phyloP scores from a whole-genome alignment of 768 basidiomycete genomes.

The Tylopilus sp. region DNA sequence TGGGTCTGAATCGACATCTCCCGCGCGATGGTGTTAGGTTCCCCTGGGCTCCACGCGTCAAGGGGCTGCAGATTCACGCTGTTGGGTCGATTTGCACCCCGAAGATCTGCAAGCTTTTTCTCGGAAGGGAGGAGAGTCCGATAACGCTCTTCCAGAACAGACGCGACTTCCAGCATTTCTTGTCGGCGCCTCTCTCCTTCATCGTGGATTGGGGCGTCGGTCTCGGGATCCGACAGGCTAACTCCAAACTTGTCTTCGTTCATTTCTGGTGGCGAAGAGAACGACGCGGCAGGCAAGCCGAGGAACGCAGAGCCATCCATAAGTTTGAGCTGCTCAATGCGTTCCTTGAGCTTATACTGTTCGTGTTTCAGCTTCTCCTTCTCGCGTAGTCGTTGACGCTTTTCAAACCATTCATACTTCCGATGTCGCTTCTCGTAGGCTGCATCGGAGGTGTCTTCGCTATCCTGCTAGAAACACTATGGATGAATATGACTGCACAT shows the following conservation, averaged over 20 bases:
- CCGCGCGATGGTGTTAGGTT: conserved; percentile 4
- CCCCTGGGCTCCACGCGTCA: conserved; percentile 18
- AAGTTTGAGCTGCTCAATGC: conserved; percentile 75
- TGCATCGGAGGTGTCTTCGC: conserved; percentile 72
- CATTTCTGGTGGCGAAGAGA: conserved; percentile 37
- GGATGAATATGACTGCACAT: conserved; percentile 8
- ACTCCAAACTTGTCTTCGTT: conserved; percentile 27
- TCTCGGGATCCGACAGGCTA: conserved; percentile 32
- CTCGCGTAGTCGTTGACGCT: conserved; percentile 79
- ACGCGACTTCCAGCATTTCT: conserved; percentile 72
- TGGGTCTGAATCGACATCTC: conserved; percentile 10
- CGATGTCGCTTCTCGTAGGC: conserved; percentile 80
- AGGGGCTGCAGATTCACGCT: conserved; percentile 12
- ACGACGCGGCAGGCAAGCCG: conserved; percentile 53
- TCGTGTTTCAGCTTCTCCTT: conserved; percentile 91
- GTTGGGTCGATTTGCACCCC: conserved; percentile 17
- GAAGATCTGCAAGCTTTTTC: conserved; percentile 38
- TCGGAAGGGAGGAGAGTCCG: conserved; percentile 71
- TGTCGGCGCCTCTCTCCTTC: conserved; percentile 75
- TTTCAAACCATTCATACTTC: conserved; percentile 85
- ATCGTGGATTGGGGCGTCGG: conserved; percentile 35
- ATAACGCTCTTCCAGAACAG: conserved; percentile 67
- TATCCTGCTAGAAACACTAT: conserved; percentile 35
- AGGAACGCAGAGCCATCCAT: conserved; percentile 76
- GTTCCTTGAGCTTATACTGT: conserved; percentile 86